phyloP scores from a whole-genome alignment of 306 rosid genomes.

The Vigna hirtella region DNA sequence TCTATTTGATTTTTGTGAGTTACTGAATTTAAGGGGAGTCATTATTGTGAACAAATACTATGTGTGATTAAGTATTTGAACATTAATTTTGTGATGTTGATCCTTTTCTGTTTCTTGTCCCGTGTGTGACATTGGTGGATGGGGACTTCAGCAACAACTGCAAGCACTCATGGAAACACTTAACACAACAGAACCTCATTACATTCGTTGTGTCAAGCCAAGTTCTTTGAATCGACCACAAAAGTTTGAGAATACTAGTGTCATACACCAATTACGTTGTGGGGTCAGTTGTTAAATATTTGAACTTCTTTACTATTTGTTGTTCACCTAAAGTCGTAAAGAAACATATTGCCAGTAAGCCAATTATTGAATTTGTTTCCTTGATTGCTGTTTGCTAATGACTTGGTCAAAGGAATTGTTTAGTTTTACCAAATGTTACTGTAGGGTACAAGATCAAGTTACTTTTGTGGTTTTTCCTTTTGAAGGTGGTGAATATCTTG shows the following conservation, averaged over 20 bases:
- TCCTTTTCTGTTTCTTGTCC: not conserved
- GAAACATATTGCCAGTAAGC: constrained; percentile 10
- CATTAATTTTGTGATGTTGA: constrained; percentile 33
- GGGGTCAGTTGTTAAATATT: constrained; percentile 69
- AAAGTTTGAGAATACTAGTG: constrained; percentile 78
- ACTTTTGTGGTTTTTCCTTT: constrained; percentile 33
- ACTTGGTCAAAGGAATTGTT: not conserved
- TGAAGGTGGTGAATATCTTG: constrained; percentile 17
- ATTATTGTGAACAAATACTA: not conserved
- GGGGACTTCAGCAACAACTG: constrained; percentile 78
- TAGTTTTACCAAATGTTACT: not conserved
- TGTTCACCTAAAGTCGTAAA: not conserved
- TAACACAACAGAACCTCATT: constrained; percentile 83
- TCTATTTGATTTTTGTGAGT: not conserved
- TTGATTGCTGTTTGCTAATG: constrained; percentile 9
- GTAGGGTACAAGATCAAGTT: constrained; percentile 1
- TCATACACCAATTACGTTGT: constrained; percentile 84
- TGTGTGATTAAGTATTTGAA: constrained; percentile 28
- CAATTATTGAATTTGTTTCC: constrained; percentile 5
- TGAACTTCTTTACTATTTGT: constrained; percentile 31
- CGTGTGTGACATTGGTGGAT: constrained; percentile 15
- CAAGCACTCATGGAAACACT: constrained; percentile 91
- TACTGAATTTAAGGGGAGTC: constrained; percentile 29
- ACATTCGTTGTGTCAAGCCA: constrained; percentile 89
- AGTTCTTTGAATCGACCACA: constrained; percentile 82